phyloP scores from a whole-genome alignment of 83 land plant genomes.

The Diphasiastrum complanatum region DNA sequence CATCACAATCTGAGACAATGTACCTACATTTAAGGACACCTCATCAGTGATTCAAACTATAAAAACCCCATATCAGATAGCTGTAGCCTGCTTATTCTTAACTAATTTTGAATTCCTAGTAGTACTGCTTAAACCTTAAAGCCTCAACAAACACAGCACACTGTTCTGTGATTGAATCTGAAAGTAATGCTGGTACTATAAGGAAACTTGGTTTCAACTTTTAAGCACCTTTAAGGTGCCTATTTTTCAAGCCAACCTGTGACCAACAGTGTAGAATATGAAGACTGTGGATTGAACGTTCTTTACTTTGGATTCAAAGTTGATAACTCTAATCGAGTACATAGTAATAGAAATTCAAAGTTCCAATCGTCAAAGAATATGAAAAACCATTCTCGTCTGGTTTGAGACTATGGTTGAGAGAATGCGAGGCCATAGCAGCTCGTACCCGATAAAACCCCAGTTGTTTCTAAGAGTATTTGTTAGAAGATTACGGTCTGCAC shows the following conservation, averaged over 20 bases:
- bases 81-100: neutral
- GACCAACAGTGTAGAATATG: neutral
- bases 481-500: constrained; percentile 51
- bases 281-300: neutral
- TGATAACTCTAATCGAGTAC: no score
- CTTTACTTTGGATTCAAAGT: neutral
- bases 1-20: no score
- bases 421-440: no score
- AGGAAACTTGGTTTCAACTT: neutral
- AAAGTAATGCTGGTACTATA: neutral
- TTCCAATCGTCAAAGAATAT: no score
- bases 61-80: neutral
- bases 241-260: neutral
- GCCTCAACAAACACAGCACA: neutral
- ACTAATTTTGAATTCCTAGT: neutral
- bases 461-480: constrained; percentile 36
- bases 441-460: constrained; percentile 78
- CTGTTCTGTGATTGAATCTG: no score
- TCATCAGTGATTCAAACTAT: no score
- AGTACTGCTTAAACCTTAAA: neutral
- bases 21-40: no score
- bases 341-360: no score
- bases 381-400: neutral
- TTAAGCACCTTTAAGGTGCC: neutral
- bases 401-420: no score